A percentile compares a stretch with the other conserved stretches of the same genome.
Evolutionary conservation across 2,329 filamentous ascomycete genomes (phyloP).

Genomic region (Alternaria sp.): DNA sequence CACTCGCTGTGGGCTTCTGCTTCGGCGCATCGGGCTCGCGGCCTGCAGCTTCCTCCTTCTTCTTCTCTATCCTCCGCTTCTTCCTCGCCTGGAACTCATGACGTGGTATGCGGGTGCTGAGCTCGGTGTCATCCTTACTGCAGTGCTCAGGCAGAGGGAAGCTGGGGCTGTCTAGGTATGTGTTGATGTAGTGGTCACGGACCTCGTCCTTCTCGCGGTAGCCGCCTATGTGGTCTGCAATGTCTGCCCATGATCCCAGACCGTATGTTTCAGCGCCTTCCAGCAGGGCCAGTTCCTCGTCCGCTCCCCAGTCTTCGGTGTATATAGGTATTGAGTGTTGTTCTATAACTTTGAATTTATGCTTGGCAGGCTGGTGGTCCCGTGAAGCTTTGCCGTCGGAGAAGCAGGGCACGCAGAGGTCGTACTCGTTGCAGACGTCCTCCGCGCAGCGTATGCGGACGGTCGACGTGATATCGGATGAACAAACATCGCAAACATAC

Average conservation of each 20-base stretch:
- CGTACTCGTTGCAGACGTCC: slow-evolving; percentile 85
- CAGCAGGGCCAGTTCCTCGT: slow-evolving; percentile 90
- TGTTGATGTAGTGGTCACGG: slow-evolving; percentile 88
- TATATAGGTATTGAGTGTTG: slow-evolving; percentile 99
- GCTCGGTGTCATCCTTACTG: slow-evolving; percentile 77
- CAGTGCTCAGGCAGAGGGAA: slow-evolving; percentile 90
- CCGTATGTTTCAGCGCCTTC: slow-evolving; percentile 97
- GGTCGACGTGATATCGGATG: slow-evolving; percentile 94
- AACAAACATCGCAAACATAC: slow-evolving; percentile 97
- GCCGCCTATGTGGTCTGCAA: slow-evolving; percentile 96
- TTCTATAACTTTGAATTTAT: slow-evolving; percentile 92
- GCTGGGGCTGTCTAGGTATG: slow-evolving; percentile 80
- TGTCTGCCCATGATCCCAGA: slow-evolving; percentile 95
- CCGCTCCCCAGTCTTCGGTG: slow-evolving; percentile 91
- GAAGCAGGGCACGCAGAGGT: slow-evolving; percentile 96
- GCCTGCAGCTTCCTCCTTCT: slow-evolving; percentile 85
- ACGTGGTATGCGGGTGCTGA: slow-evolving; percentile 81
- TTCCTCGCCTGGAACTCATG: slow-evolving; percentile 94
- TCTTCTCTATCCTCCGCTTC: slow-evolving; percentile 90
- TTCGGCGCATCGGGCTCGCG: slow-evolving; percentile 85
- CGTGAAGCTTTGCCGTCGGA: slow-evolving; percentile 79
- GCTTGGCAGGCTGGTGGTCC: slow-evolving; percentile 83
- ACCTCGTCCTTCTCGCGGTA: slow-evolving; percentile 96
- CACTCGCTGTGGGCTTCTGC: slow-evolving; percentile 93
- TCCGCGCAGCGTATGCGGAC: slow-evolving; percentile 90